These are phyloP conservation scores for Lachancea mirantina DNA, from an alignment of 805 yeast genomes.

Conservation along the genomic window DNA sequence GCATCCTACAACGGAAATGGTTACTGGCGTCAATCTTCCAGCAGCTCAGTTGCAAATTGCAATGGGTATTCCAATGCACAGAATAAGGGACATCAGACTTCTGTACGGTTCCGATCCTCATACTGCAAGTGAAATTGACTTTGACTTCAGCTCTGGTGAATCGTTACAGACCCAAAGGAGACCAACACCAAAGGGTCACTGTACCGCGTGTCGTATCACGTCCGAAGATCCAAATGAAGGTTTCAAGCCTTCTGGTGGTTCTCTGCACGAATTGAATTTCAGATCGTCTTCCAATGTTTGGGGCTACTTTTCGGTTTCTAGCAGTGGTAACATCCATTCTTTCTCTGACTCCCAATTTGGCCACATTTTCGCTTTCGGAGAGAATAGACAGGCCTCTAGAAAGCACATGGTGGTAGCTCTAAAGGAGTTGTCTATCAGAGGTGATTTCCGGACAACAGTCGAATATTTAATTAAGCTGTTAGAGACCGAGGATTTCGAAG, in stretches of 20 bases:
- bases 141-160: conserved; percentile 69
- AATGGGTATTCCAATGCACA: conserved; percentile 97
- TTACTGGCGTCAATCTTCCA: conserved; percentile 94
- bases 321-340: conserved; percentile 94
- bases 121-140: conserved; percentile 82
- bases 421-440: conserved; percentile 92
- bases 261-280: conserved; percentile 91
- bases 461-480: conserved; percentile 91
- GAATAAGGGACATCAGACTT: conserved; percentile 86
- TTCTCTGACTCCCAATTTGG: conserved; percentile 98
- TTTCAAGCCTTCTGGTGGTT: conserved; percentile 97
- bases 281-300: conserved; percentile 96
- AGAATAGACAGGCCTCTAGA: conserved; percentile 94
- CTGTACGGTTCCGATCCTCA: conserved; percentile 96
- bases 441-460: conserved; percentile 97
- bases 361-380: conserved; percentile 98
- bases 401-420: conserved; percentile 98
- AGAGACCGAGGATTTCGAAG: conserved; percentile 95
- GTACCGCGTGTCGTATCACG: conserved; percentile 98
- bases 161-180: conserved; percentile 75
- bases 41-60: conserved; percentile 98
- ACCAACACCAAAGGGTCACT: conserved; percentile 96
- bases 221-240: conserved; percentile 99
- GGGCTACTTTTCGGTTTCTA: conserved; percentile 98
- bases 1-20: conserved; percentile 99